Evolutionary conservation across 352 stramenopile genomes (phyloP), one percentile per base, ranked within the genome.

Genomic region (Globisporangium nagaii): DNA sequence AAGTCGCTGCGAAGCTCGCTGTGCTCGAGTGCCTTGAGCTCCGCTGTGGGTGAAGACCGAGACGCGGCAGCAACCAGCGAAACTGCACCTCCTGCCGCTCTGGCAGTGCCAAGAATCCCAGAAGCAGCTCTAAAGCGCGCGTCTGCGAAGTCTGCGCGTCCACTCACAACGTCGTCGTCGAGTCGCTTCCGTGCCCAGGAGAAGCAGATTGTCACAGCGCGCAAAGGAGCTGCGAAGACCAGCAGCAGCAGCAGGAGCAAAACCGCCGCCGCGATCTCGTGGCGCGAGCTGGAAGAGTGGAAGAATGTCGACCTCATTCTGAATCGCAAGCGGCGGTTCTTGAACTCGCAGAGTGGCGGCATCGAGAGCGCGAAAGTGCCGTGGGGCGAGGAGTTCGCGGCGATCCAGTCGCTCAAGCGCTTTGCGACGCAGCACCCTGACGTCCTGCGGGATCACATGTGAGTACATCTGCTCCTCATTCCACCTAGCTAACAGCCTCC

Each of bases 361-460:
- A 45, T 84, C 6, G 69, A 80, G 31, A 75, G 56, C 25, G 69
- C 50, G 20, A 67, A 73, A 7, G 65, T 86, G 19, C 75, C 75
- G 0, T 86, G 75, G 73, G 73, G 75, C 3, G 71, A 84, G 42
- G 71, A 84, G 32, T 86, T 86, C 27, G 75, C 75, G 0, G 68
- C 66, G 1, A 83, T 86, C 22, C 75, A 86, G 44, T 83, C 73
- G 34, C 63, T 86, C 42, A 84, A 81, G 56, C 71, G 75, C n/a
- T 86, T 86, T 34, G 62, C 73, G 10, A 42, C 43, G 13, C 71
- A 84, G 36, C 66, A 84, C 27, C 73, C 75, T 1, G 69, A 81
- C 7, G 62, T 86, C 8, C 62, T 86, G 17, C 66, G 71, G 7
- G 65, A 73, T 0, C 70, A 84, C 67, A 84, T 86, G 75, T 86